Base-by-base conservation (phyloP, 306 rosid species). In the Dryas alaskensis region DNA sequence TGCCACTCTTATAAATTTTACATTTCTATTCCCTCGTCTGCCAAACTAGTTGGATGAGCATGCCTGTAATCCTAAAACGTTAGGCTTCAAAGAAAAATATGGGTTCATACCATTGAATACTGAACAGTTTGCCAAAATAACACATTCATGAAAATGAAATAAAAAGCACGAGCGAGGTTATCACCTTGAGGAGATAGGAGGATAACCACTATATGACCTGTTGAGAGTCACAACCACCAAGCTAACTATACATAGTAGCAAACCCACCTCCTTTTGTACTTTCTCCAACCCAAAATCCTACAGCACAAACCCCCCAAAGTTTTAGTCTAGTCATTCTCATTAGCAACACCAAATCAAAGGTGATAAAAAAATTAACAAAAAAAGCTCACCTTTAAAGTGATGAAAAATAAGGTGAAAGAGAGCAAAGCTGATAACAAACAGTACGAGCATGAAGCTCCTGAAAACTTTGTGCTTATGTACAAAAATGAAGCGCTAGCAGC, bases 401-500 rank as follows among this genome's bases (percentile, higher is more conserved):
- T 60, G 65, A 86, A 82, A 76, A 92, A 83, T 37, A 92, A 87
- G 82, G 84, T 83, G 87, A 89, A 89, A 0, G 98, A 91, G 72
- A 94, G 79, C 58, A 91, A 53, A 61, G 85, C 98, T 1, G 97
- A 94, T 27, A 88, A 47, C 70, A 92, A 78, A 45, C 97, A 92
- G 72, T 94, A 94, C 1, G 87, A 70, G 74, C 96, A 94, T 40
- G 96, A 81, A 16, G 90, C 84, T 37, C 86, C 90, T 0, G 93
- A 54, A 79, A 92, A 87, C 13, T 74, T 51, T 0, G 97, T 82
- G 76, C 82, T 73, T 81, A 90, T 83, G 89, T 87, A 94, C 72
- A 94, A 66, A 68, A 94, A 89, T 71, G 83, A 92, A 2, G 88
- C 89, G 87, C 96, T 92, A 27, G 99, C 88, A 83, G 90, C 79